Evolutionary conservation across 225 moss, liverwort and hornwort genomes (phyloP).

Genomic region (Sphagnum contortum): DNA sequence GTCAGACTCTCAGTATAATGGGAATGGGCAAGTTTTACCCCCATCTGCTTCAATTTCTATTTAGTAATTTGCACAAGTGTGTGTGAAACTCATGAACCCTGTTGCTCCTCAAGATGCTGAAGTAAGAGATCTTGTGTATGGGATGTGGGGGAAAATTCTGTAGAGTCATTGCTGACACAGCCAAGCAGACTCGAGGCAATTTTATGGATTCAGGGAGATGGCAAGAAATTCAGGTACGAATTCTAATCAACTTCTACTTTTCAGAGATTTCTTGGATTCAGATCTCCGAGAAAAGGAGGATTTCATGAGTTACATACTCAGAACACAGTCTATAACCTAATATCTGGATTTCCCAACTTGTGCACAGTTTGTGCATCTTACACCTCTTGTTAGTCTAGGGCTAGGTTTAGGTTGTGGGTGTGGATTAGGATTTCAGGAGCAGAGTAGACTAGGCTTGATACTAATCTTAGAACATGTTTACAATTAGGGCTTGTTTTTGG

Average conservation of each 20-base stretch:
- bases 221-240: conserved; percentile 61
- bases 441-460: neutral
- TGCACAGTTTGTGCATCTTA: too few relatives aligned
- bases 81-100: too few relatives aligned
- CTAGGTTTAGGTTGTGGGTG: neutral
- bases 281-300: too few relatives aligned
- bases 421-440: neutral
- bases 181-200: conserved; percentile 53
- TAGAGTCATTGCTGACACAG: conserved; percentile 71
- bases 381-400: neutral
- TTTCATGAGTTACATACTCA: too few relatives aligned
- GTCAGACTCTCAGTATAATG: too few relatives aligned
- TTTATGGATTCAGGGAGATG: conserved; percentile 53
- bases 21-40: neutral
- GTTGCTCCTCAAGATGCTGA: neutral
- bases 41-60: neutral
- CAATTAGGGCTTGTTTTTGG: neutral
- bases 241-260: too few relatives aligned
- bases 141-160: neutral
- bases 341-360: too few relatives aligned
- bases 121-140: conserved; percentile 9
- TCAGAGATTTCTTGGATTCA: too few relatives aligned
- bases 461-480: neutral
- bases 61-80: too few relatives aligned
- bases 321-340: too few relatives aligned